A percentile compares a stretch with the other conserved stretches of the same genome.
Conservation (phyloP, 1,284 basidiomycete species). For the Ceratobasidium papillatum region DNA sequence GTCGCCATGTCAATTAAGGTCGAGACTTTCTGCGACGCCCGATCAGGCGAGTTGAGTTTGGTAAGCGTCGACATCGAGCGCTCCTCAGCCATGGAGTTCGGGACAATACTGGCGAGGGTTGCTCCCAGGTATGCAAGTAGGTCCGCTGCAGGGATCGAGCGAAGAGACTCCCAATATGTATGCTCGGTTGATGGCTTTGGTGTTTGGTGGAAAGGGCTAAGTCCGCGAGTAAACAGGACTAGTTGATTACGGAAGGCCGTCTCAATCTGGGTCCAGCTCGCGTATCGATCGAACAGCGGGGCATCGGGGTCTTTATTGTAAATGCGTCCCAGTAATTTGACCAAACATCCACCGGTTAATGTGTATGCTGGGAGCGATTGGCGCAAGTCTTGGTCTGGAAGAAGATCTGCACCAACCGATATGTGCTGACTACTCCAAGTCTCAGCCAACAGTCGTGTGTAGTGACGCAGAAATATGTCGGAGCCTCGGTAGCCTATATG, state of each 20-base stretch:
- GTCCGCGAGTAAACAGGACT: background rate
- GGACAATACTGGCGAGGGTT: slow-evolving; percentile 10
- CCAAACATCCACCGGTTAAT: slow-evolving; percentile 8
- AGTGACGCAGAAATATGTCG: background rate
- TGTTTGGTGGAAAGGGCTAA: slow-evolving; percentile 11
- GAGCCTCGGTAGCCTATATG: slow-evolving; percentile 4
- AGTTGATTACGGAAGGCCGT: slow-evolving; percentile 4
- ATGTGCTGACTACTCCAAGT: background rate
- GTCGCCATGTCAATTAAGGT: slow-evolving; percentile 24
- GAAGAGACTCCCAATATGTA: slow-evolving; percentile 1
- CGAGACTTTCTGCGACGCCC: slow-evolving; percentile 21
- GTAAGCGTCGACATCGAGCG: slow-evolving; percentile 19
- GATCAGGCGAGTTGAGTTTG: slow-evolving; percentile 24
- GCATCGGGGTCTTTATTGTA: slow-evolving; percentile 18
- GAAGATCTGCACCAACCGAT: background rate
- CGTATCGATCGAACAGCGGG: background rate
- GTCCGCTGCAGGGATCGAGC: slow-evolving; percentile 4
- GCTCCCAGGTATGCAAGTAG: slow-evolving; percentile 7
- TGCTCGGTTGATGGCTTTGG: background rate
- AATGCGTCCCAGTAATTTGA: slow-evolving; percentile 1
- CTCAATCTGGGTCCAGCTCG: slow-evolving; percentile 2
- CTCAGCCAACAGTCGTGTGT: background rate
- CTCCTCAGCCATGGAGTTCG: slow-evolving; percentile 27
- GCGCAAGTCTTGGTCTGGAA: slow-evolving; percentile 28
- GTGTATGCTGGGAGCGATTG: slow-evolving; percentile 30